Conservation (phyloP, 192 early-diverging fungal species). For the Backusella mclennaniae region DNA sequence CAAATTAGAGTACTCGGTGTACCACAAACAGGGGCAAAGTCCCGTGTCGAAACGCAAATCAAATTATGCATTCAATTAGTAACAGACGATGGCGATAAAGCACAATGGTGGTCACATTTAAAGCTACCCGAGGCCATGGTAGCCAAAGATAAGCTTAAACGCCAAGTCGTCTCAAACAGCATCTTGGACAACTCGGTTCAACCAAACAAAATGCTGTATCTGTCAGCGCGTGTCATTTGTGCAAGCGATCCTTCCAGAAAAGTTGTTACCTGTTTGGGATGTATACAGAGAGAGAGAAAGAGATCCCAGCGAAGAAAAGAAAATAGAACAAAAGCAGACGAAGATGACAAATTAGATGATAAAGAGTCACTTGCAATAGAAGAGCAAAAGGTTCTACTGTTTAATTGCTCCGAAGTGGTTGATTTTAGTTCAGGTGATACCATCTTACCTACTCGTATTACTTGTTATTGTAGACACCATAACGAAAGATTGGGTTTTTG, state of each 20-base stretch:
- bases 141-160: slow-evolving; percentile 72
- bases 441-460: slow-evolving; percentile 91
- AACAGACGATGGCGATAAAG: slow-evolving; percentile 70
- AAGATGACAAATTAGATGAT: slow-evolving; percentile 33
- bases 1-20: slow-evolving; percentile 48
- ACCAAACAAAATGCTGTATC: slow-evolving; percentile 46
- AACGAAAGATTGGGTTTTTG: slow-evolving; percentile 92
- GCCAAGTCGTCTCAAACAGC: slow-evolving; percentile 12
- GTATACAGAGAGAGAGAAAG: slow-evolving; percentile 81
- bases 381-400: slow-evolving; percentile 80
- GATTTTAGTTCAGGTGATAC: slow-evolving; percentile 91
- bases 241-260: slow-evolving; percentile 76
- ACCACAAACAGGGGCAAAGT: slow-evolving; percentile 66
- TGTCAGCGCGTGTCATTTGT: slow-evolving; percentile 84
- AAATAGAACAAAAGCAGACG: slow-evolving; percentile 37
- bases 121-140: slow-evolving; percentile 85
- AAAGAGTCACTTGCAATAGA: slow-evolving; percentile 71
- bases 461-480: slow-evolving; percentile 97
- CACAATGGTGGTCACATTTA: slow-evolving; percentile 81
- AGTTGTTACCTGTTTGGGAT: slow-evolving; percentile 79
- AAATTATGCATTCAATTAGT: slow-evolving; percentile 86
- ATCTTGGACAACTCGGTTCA: slow-evolving; percentile 25
- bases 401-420: slow-evolving; percentile 84
- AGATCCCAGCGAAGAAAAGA: slow-evolving; percentile 63
- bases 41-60: slow-evolving; percentile 94